These are phyloP conservation scores for Extremus antarcticus DNA, from an alignment of 495 filamentous ascomycete species.

Conservation along the genomic window DNA sequence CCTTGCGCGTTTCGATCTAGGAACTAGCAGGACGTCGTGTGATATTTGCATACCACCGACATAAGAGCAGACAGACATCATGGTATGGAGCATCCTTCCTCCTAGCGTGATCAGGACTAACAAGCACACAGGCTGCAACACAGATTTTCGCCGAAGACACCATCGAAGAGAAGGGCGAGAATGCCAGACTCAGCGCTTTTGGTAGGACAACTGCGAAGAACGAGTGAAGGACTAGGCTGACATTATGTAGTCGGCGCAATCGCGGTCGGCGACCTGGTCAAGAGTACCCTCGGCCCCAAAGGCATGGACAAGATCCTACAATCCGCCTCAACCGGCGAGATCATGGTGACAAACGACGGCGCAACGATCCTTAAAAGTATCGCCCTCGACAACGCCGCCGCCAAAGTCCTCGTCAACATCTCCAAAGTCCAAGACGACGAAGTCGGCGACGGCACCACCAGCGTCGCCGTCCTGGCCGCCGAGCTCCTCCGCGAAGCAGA, in stretches of 20 bases:
- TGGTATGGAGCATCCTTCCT: not conserved
- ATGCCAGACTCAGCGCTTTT: constrained; percentile 70
- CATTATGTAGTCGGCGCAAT: constrained; percentile 49
- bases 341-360: constrained; percentile 97
- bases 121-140: constrained; percentile 34
- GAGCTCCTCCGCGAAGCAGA: constrained; percentile 94
- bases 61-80: not conserved
- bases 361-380: constrained; percentile 97
- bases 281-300: constrained; percentile 93
- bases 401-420: constrained; percentile 96
- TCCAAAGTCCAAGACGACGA: constrained; percentile 99
- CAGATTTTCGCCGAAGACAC: constrained; percentile 98
- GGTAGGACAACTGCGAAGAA: constrained; percentile 32
- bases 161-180: constrained; percentile 95
- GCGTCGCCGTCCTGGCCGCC: constrained; percentile 84
- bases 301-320: constrained; percentile 99
- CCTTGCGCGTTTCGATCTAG: not conserved
- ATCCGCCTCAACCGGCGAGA: constrained; percentile 94
- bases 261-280: constrained; percentile 91
- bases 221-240: not conserved
- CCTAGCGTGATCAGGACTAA: not conserved
- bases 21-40: not conserved
- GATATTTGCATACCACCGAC: not conserved
- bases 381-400: constrained; percentile 96
- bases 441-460: constrained; percentile 90